Evolutionary conservation across 192 early-diverging fungal species (phyloP).

Genomic region (Coemansia sp.): DNA sequence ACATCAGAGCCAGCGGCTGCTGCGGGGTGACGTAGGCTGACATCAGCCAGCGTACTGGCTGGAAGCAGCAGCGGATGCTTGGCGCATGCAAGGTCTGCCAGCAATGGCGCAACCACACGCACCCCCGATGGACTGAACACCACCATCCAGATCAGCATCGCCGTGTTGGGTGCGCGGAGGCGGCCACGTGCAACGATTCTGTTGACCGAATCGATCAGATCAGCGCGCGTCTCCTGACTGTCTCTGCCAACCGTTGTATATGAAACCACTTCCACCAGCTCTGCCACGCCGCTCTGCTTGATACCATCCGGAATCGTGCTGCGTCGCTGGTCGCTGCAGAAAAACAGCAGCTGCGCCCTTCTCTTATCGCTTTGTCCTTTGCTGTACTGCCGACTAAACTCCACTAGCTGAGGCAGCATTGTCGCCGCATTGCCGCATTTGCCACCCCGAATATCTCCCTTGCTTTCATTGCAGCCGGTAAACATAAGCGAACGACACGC

Average conservation of each 20-base stretch:
- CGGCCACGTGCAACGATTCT: slow-evolving; percentile 9
- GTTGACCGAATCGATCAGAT: slow-evolving; percentile 15
- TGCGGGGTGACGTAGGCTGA: not conserved
- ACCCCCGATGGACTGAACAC: slow-evolving; percentile 51
- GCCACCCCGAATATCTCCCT: slow-evolving; percentile 27
- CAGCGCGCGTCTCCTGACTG: not conserved
- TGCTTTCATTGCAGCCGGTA: not conserved
- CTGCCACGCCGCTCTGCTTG: slow-evolving; percentile 13
- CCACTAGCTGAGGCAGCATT: slow-evolving; percentile 26
- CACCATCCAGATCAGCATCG: slow-evolving; percentile 33
- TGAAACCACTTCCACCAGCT: slow-evolving; percentile 27
- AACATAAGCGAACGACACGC: slow-evolving; percentile 15
- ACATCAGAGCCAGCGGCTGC: not conserved
- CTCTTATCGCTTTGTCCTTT: not conserved
- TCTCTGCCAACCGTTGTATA: slow-evolving; percentile 35
- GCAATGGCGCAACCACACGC: slow-evolving; percentile 30
- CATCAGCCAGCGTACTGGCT: not conserved
- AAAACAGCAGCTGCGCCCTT: slow-evolving; percentile 26
- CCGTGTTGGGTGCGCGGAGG: not conserved
- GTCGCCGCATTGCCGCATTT: slow-evolving; percentile 21
- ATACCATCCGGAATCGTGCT: slow-evolving; percentile 40
- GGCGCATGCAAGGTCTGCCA: not conserved
- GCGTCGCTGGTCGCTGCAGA: slow-evolving; percentile 44
- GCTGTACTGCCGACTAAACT: slow-evolving; percentile 20
- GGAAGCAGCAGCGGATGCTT: not conserved